A percentile compares a stretch with the other conserved stretches of the same genome.
phyloP scores from a whole-genome alignment of 1,284 basidiomycete species.

The Rhizoctonia solani region DNA sequence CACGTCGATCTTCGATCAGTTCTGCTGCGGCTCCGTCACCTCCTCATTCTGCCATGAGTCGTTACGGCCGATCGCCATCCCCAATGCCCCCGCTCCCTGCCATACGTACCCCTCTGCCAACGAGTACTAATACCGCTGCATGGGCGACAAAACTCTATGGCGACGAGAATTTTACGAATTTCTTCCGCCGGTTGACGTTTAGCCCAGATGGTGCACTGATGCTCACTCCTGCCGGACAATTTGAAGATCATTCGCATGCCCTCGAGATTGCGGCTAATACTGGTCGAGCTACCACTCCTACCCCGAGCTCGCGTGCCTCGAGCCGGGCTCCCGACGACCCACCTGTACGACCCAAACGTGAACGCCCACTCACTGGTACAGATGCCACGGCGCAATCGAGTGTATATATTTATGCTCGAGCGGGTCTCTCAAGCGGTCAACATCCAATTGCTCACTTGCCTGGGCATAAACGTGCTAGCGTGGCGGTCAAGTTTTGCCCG shows the following conservation, averaged over 20 bases:
- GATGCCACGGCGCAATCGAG: conserved; percentile 26
- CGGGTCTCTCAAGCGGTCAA: conserved; percentile 74
- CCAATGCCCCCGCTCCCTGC: conserved; percentile 90
- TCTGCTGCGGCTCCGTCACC: conserved; percentile 74
- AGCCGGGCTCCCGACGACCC: conserved; percentile 35
- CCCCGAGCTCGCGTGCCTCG: conserved; percentile 23
- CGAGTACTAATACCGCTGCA: conserved; percentile 47
- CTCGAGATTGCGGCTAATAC: conserved; percentile 49
- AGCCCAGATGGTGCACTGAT: conserved; percentile 93
- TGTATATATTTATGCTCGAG: conserved; percentile 95
- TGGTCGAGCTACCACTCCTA: conserved; percentile 42
- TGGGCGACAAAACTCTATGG: conserved; percentile 80
- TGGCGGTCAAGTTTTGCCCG: conserved; percentile 93
- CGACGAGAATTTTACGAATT: conserved; percentile 94
- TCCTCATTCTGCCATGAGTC: conserved; percentile 38
- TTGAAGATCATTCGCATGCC: conserved; percentile 79
- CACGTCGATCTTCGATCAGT: conserved; percentile 86
- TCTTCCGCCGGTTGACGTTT: conserved; percentile 92
- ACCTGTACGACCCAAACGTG: conserved; percentile 34
- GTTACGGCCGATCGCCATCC: conserved; percentile 81
- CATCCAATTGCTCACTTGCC: conserved; percentile 93
- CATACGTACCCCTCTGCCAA: conserved; percentile 60
- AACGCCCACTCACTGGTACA: conserved; percentile 4
- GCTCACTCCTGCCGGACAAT: conserved; percentile 94
- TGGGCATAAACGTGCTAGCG: conserved; percentile 93